A percentile compares a stretch with the other conserved stretches of the same genome.
Evolutionary conservation across 352 stramenopile genomes (phyloP).

Genomic region (Globisporangium megalacanthum): DNA sequence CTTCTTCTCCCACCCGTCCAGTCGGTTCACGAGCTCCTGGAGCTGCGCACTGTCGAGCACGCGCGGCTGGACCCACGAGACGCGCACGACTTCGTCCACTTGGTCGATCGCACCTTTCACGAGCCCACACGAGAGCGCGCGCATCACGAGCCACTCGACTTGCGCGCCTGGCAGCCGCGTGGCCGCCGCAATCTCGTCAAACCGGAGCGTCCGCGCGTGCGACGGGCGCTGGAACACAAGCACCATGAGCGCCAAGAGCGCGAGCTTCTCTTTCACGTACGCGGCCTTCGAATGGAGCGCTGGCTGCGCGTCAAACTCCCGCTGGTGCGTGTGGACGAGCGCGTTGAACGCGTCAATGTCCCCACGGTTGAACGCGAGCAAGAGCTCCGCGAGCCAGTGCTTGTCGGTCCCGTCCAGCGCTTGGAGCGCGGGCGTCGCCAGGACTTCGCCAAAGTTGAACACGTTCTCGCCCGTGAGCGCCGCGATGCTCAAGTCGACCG

Average conservation of each 20-base stretch:
- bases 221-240: slow-evolving; percentile 95
- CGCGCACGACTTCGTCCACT: slow-evolving; percentile 90
- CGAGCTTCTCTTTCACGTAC: slow-evolving; percentile 98
- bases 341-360: slow-evolving; percentile 94
- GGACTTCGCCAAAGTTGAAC: slow-evolving; percentile 98
- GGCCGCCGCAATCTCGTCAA: slow-evolving; percentile 91
- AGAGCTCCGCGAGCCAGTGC: slow-evolving; percentile 92
- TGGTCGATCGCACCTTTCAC: slow-evolving; percentile 93
- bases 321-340: slow-evolving; percentile 64
- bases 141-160: slow-evolving; percentile 99
- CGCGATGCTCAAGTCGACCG: slow-evolving; percentile 93
- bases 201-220: slow-evolving; percentile 91
- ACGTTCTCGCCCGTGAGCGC: slow-evolving; percentile 95
- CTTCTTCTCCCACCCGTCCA: slow-evolving; percentile 79
- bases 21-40: slow-evolving; percentile 58
- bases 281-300: slow-evolving; percentile 91
- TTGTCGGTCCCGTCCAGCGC: slow-evolving; percentile 89
- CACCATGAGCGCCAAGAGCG: slow-evolving; percentile 95
- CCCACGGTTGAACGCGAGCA: slow-evolving; percentile 93
- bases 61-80: slow-evolving; percentile 93
- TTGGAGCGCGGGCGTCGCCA: slow-evolving; percentile 91
- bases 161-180: slow-evolving; percentile 84
- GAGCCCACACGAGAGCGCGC: slow-evolving; percentile 93
- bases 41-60: slow-evolving; percentile 81
- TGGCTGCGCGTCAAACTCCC: slow-evolving; percentile 88